phyloP scores from a whole-genome alignment of 257 asterid species.

The Nemophila menziesii region DNA sequence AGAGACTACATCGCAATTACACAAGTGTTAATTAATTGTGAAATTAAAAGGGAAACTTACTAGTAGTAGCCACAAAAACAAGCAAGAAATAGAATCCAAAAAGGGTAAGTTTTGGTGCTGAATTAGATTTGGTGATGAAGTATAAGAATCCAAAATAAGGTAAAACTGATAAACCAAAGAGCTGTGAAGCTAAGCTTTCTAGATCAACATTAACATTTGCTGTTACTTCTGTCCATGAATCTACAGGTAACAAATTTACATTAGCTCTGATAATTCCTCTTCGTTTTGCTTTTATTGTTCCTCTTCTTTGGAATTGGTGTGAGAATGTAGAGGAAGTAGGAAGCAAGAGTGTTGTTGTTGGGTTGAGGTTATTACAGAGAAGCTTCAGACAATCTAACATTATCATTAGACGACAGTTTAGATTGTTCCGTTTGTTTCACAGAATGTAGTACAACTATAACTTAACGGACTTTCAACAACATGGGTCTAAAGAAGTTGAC shows the following conservation, averaged over 20 bases:
- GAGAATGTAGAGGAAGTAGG: constrained; percentile 15
- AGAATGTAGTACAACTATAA: not conserved
- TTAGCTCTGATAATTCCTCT: constrained; percentile 21
- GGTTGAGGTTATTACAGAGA: constrained; percentile 23
- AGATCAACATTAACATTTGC: constrained; percentile 64
- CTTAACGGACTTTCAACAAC: no score
- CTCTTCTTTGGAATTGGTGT: constrained; percentile 8
- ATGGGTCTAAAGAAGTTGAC: no score
- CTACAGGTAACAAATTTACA: constrained; percentile 56
- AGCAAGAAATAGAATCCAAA: constrained; percentile 91
- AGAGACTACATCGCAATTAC: not conserved
- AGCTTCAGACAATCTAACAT: constrained; percentile 21
- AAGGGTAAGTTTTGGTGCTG: constrained; percentile 82
- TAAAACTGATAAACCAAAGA: constrained; percentile 72
- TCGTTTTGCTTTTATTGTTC: constrained; percentile 19
- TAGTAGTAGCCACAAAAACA: constrained; percentile 80
- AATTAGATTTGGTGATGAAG: constrained; percentile 68
- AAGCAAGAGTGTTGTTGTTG: constrained; percentile 14
- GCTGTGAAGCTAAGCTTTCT: constrained; percentile 72
- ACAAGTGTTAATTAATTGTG: constrained; percentile 1
- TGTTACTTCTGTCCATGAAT: constrained; percentile 95
- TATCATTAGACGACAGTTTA: not conserved
- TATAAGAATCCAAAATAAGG: constrained; percentile 86
- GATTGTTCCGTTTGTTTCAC: not conserved
- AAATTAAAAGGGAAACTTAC: constrained; percentile 27